Percentiles rank a stretch among this genome's conserved stretches.
These are phyloP conservation scores for Cystobasidium ongulense DNA, from an alignment of 768 basidiomycete genomes.

Conservation along the genomic window DNA sequence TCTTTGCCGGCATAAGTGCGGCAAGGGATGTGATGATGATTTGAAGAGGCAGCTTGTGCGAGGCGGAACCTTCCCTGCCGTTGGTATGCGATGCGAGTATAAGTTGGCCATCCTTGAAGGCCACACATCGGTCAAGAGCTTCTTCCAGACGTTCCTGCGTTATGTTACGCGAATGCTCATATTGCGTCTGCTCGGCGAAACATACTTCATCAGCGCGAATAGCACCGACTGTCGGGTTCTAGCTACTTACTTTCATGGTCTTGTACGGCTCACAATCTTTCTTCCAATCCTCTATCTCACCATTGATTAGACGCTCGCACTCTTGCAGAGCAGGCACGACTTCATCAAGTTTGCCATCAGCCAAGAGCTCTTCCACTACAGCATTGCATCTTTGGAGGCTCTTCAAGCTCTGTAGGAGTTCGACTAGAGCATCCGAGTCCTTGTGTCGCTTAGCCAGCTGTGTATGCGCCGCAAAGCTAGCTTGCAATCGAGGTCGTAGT, in stretches of 20 bases:
- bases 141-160: conserved; percentile 16
- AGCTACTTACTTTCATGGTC: background rate
- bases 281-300: conserved; percentile 7
- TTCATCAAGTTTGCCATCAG: background rate
- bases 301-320: background rate
- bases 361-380: background rate
- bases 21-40: background rate
- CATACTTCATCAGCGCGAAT: background rate
- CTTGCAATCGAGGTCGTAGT: conserved; percentile 1
- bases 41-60: background rate
- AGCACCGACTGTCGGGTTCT: background rate
- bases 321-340: conserved; percentile 11
- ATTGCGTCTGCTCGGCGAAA: background rate
- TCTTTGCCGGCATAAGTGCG: background rate
- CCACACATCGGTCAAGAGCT: background rate
- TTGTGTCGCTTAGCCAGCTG: background rate
- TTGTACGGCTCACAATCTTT: background rate
- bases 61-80: background rate
- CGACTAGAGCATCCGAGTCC: background rate
- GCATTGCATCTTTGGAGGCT: background rate
- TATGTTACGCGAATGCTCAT: background rate
- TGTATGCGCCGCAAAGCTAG: background rate
- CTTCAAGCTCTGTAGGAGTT: background rate
- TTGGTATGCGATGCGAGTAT: background rate
- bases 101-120: background rate